Base-by-base conservation (phyloP, 257 asterid genomes). In the Rhazya stricta region DNA sequence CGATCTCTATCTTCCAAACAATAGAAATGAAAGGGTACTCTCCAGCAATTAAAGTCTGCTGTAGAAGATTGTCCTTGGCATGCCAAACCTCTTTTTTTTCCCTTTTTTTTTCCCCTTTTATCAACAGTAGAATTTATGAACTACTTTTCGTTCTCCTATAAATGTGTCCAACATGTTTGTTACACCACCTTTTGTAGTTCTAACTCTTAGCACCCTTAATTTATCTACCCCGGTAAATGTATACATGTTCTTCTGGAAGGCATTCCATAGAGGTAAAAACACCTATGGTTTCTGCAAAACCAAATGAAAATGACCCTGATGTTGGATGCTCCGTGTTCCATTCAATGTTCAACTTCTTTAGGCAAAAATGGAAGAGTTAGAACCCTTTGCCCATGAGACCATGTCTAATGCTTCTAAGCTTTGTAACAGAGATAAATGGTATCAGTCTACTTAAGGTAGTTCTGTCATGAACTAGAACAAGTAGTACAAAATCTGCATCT, bases 11-110 rank as follows among this genome's bases (percentile, higher is more conserved):
- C 68, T 36, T 50, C 62, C 11, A 62, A 30, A 60, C 16, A 29
- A 75, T 61, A 69, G 34, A 62, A 19, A 30, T 13, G 71, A 42
- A 70, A 75, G 21, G 23, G 36, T 50, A 74, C 18, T 25, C 43
- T 30, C 68, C 3, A 18, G 70, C 21, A 65, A 36, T 65, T 65
- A 65, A 19, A 39, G 19, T 34, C 48, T 65, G 21, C 46, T 37
- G 48, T 36, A 11, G 42, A 65, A 65, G 15, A 39, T 65, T 65
- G 48, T 65, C 70, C 48, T 10, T 15, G 6, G 42, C 69, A 43
- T 30, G 45, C 42, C 18, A 5, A 5, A 32, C 32, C 0, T 25
- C 4, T 30, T 30, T 32, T 12, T 13, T 60, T 60, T n/a, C n/a
- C n/a, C n/a, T n/a, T n/a, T n/a, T n/a, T n/a, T n/a, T n/a, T n/a